Evolutionary conservation across 495 filamentous ascomycete genomes (phyloP).

Genomic region (Hyaloscypha variabilis): DNA sequence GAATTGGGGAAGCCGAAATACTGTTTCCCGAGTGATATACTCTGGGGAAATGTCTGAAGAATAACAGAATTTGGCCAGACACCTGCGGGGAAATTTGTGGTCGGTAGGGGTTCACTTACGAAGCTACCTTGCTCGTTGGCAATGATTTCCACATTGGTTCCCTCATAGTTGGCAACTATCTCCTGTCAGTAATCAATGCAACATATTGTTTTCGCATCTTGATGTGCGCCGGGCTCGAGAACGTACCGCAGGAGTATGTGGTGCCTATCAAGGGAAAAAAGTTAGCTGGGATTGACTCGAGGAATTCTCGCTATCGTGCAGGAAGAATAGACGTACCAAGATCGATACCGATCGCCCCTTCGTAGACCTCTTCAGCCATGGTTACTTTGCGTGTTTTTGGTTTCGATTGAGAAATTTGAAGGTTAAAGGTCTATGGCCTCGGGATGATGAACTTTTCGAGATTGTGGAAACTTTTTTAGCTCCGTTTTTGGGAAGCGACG

Average conservation of each 20-base stretch:
- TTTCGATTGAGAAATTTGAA: constrained; percentile 16
- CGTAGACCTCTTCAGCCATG: constrained; percentile 97
- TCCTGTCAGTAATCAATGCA: constrained; percentile 4
- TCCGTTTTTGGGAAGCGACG: neutral
- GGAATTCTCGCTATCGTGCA: neutral
- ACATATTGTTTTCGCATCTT: neutral
- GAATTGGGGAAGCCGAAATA: no score
- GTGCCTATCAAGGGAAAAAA: constrained; percentile 48
- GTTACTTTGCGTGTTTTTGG: constrained; percentile 32
- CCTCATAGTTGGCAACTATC: constrained; percentile 93
- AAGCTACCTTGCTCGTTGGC: constrained; percentile 99
- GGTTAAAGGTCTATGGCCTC: constrained; percentile 2
- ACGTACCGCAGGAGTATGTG: constrained; percentile 85
- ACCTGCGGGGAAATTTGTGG: no score
- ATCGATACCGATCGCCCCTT: constrained; percentile 99
- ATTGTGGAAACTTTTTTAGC: neutral
- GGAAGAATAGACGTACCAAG: constrained; percentile 66
- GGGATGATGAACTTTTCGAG: constrained; percentile 9
- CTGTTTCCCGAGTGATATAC: no score
- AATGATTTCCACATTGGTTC: constrained; percentile 99
- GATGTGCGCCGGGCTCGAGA: neutral
- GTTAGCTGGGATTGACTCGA: constrained; percentile 24
- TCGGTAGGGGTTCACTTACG: no score
- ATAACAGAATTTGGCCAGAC: no score
- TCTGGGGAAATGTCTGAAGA: no score